Percentiles rank a stretch among this genome's conserved stretches.
Evolutionary conservation across 768 basidiomycete species (phyloP).

Genomic region (Nidularia sp.): DNA sequence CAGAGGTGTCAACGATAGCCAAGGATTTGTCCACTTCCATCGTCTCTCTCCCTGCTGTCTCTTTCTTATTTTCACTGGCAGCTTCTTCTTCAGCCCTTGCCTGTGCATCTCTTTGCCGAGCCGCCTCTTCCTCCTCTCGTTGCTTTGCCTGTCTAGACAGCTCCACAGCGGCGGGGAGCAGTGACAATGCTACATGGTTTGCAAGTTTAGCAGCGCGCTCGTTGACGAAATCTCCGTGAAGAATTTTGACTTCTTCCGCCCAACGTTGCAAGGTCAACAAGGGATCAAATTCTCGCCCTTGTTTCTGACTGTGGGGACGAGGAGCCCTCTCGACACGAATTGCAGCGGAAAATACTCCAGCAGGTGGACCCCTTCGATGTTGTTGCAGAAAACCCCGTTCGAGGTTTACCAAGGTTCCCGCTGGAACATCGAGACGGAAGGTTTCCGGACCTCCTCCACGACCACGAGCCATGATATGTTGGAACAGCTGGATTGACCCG

Average conservation of each 20-base stretch:
- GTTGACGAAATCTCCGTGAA: slow-evolving; percentile 69
- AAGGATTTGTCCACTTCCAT: neutral
- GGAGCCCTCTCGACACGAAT: slow-evolving; percentile 59
- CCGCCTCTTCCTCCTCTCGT: slow-evolving; percentile 44
- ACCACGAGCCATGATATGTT: slow-evolving; percentile 70
- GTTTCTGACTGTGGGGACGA: slow-evolving; percentile 31
- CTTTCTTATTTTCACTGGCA: slow-evolving; percentile 22
- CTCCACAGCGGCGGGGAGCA: slow-evolving; percentile 79
- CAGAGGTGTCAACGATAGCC: neutral
- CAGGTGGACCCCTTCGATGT: slow-evolving; percentile 41
- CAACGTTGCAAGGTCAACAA: slow-evolving; percentile 82
- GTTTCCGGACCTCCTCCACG: slow-evolving; percentile 55
- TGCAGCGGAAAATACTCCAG: slow-evolving; percentile 44
- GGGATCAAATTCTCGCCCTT: slow-evolving; percentile 70
- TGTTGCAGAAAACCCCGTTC: slow-evolving; percentile 46
- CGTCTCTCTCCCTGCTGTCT: neutral
- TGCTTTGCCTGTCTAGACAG: slow-evolving; percentile 53
- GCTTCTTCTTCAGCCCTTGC: slow-evolving; percentile 30
- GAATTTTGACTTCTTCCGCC: slow-evolving; percentile 82
- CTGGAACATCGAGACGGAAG: slow-evolving; percentile 75
- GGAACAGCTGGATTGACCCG: slow-evolving; percentile 78
- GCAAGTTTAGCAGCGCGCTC: slow-evolving; percentile 64
- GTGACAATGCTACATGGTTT: slow-evolving; percentile 67
- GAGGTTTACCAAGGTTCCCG: slow-evolving; percentile 57
- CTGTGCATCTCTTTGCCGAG: slow-evolving; percentile 23